Conservation (phyloP, 352 stramenopile genomes). For the Globisporangium yorkense region DNA sequence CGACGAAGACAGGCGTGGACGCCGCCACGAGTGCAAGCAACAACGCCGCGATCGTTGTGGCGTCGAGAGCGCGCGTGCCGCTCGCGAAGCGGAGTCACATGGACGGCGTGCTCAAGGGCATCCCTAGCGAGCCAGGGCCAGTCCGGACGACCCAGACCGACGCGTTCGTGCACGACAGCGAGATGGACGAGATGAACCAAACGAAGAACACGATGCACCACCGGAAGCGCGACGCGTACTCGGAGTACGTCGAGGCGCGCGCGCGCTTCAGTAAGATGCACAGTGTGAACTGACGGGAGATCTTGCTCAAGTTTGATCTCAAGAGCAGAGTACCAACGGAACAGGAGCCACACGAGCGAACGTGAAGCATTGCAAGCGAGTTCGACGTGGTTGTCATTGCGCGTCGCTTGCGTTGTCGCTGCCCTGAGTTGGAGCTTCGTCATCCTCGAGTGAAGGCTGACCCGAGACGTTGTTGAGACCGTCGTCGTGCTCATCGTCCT, state of each 20-base stretch:
- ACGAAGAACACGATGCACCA: conserved; percentile 68
- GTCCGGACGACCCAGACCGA: conserved; percentile 40
- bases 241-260: conserved; percentile 83
- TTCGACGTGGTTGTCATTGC: not conserved
- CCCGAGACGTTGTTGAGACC: not conserved
- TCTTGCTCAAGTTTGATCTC: too few species aligned
- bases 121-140: conserved; percentile 31
- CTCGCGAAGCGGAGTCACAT: conserved; percentile 74
- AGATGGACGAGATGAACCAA: conserved; percentile 78
- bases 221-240: conserved; percentile 83
- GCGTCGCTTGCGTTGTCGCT: not conserved
- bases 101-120: conserved; percentile 59
- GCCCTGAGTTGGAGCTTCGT: not conserved
- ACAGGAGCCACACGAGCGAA: not conserved
- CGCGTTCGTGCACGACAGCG: conserved; percentile 52
- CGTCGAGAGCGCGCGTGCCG: conserved; percentile 30
- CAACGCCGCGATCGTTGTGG: conserved; percentile 15
- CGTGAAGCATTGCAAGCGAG: not conserved
- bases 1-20: conserved; percentile 15
- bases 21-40: not conserved
- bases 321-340: not conserved
- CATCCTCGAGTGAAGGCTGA: not conserved
- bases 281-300: conserved; percentile 54
- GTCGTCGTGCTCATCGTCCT: not conserved
- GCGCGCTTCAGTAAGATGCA: conserved; percentile 88